Evolutionary conservation across 768 basidiomycete species (phyloP).

Genomic region (Strobilomyces echinocephalus): DNA sequence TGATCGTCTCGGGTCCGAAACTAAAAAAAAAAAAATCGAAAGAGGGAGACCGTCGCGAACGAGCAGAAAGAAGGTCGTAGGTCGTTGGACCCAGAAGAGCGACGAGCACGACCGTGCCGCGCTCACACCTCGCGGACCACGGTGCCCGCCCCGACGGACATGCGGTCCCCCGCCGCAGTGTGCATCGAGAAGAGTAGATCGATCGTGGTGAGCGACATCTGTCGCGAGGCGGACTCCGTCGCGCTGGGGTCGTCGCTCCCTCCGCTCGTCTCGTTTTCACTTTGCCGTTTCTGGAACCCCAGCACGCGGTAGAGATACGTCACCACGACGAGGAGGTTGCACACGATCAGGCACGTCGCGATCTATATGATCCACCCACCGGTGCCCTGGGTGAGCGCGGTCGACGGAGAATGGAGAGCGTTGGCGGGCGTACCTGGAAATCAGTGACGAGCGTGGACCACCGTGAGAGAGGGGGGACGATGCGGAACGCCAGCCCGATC

Average conservation of each 20-base stretch:
- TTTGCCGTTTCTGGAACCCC: background rate
- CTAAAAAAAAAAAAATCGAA: no score
- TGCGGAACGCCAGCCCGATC: background rate
- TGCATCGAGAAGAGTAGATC: conserved; percentile 1
- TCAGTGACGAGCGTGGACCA: conserved; percentile 4
- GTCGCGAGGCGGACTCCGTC: background rate
- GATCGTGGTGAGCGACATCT: conserved; percentile 13
- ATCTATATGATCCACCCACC: conserved; percentile 10
- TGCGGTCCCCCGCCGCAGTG: background rate
- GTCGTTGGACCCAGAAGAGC: no score
- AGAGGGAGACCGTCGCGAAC: no score
- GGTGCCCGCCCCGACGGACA: no score
- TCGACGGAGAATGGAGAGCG: background rate
- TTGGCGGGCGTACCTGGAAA: conserved; percentile 7
- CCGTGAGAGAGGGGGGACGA: background rate
- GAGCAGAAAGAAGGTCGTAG: no score
- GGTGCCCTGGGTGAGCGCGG: background rate
- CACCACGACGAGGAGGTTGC: conserved; percentile 22
- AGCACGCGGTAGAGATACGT: conserved; percentile 25
- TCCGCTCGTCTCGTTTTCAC: background rate
- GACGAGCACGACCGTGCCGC: no score
- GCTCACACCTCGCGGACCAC: no score
- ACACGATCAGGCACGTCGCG: conserved; percentile 13
- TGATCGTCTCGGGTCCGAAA: no score
- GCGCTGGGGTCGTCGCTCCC: background rate